phyloP scores from a whole-genome alignment of 2,329 filamentous ascomycete genomes.

The Colletotrichum caudatum region DNA sequence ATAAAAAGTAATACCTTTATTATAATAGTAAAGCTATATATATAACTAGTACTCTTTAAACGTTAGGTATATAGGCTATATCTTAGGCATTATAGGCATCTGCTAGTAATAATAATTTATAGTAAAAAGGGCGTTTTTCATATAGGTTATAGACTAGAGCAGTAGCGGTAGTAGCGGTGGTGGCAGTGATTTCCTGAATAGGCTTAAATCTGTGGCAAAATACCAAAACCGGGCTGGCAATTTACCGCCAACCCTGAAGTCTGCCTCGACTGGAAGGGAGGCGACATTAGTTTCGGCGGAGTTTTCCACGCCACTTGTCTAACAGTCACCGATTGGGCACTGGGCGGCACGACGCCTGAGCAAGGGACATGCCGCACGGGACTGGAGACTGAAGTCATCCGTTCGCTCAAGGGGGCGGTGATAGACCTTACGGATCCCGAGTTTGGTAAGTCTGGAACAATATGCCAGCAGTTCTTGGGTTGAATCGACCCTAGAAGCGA shows the following conservation, averaged over 20 bases:
- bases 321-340: neutral
- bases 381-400: neutral
- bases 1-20: too few relatives aligned
- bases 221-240: too few relatives aligned
- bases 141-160: too few relatives aligned
- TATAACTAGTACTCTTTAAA: too few relatives aligned
- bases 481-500: neutral
- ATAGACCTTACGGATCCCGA: neutral
- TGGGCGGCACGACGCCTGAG: neutral
- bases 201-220: too few relatives aligned
- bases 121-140: too few relatives aligned
- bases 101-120: too few relatives aligned
- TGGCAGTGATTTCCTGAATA: too few relatives aligned
- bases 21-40: too few relatives aligned
- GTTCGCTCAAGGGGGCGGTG: neutral
- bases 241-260: conserved; percentile 34
- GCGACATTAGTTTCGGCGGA: conserved; percentile 20
- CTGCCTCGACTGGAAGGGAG: neutral
- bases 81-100: too few relatives aligned
- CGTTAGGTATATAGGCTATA: too few relatives aligned
- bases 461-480: neutral
- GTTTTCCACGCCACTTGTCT: conserved; percentile 11
- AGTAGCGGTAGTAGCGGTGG: too few relatives aligned
- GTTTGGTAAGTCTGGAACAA: neutral
- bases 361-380: conserved; percentile 1